phyloP scores from a whole-genome alignment of 192 early-diverging fungal genomes.

The Diversispora epigaea region DNA sequence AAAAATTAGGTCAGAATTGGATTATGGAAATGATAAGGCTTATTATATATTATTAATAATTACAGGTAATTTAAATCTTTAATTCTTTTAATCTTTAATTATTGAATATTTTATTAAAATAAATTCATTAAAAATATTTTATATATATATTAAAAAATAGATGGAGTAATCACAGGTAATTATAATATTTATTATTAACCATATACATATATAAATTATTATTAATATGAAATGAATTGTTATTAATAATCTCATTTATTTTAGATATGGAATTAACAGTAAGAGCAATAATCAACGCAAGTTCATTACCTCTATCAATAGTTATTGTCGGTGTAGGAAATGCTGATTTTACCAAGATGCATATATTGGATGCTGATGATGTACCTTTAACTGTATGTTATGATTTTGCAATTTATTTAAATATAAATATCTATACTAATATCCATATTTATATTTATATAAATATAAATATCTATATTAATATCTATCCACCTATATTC shows the following conservation, averaged over 20 bases:
- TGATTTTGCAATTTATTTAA: neutral
- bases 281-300: conserved; percentile 40
- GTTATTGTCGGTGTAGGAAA: conserved; percentile 59
- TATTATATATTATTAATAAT: neutral
- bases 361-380: conserved; percentile 51
- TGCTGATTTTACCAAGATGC: conserved; percentile 53
- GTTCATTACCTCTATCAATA: conserved; percentile 39
- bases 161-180: conserved; percentile 31
- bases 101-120: conserved; percentile 19
- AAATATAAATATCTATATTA: too few species aligned
- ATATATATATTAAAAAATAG: conserved; percentile 17
- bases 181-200: conserved; percentile 25
- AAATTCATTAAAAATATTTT: conserved; percentile 24
- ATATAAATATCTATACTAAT: too few species aligned
- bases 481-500: too few species aligned
- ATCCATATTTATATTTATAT: too few species aligned
- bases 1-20: conserved; percentile 22
- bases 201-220: too few species aligned
- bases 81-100: conserved; percentile 34
- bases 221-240: too few species aligned
- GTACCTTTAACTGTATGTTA: conserved; percentile 30
- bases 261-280: conserved; percentile 43
- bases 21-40: conserved; percentile 17
- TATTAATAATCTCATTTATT: neutral
- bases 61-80: conserved; percentile 22